Evolutionary conservation across 2,329 filamentous ascomycete genomes (phyloP).

Genomic region (Celoporthe dispersa): DNA sequence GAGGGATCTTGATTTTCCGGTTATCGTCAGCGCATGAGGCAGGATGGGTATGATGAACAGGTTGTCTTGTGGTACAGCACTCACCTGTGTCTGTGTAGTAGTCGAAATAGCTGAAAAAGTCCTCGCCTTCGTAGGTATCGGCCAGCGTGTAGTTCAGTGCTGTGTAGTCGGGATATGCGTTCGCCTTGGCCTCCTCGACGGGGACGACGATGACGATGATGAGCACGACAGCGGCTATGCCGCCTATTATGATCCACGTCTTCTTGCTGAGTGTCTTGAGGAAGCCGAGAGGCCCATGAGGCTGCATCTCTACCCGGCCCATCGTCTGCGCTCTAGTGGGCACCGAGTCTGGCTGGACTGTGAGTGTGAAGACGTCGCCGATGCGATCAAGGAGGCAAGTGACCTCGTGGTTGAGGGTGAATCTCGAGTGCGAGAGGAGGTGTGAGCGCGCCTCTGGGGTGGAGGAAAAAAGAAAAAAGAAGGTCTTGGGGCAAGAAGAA

Average conservation of each 20-base stretch:
- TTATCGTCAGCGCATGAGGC: neutral
- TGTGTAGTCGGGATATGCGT: slow-evolving; percentile 53
- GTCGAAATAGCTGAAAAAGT: slow-evolving; percentile 47
- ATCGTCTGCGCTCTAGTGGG: slow-evolving; percentile 1
- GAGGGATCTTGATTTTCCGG: neutral
- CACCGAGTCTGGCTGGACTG: neutral
- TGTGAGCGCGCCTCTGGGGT: neutral
- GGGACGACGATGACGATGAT: slow-evolving; percentile 53
- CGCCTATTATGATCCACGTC: slow-evolving; percentile 50
- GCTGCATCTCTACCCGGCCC: slow-evolving; percentile 27
- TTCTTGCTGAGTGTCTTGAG: slow-evolving; percentile 56
- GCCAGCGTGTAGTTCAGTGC: slow-evolving; percentile 50
- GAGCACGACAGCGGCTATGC: slow-evolving; percentile 45
- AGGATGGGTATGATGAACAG: neutral
- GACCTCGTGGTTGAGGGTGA: no score
- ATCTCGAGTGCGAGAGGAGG: no score
- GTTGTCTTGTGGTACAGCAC: no score
- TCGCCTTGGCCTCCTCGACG: slow-evolving; percentile 45
- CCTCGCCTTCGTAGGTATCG: slow-evolving; percentile 54
- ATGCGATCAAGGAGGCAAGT: neutral
- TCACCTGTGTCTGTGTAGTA: slow-evolving; percentile 12
- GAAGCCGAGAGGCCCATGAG: slow-evolving; percentile 7
- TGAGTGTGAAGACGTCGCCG: neutral
- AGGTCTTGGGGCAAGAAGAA: no score
- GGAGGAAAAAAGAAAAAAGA: no score